Base-by-base conservation (phyloP, 2,329 filamentous ascomycete species). In the Dothideomycetes sp. region DNA sequence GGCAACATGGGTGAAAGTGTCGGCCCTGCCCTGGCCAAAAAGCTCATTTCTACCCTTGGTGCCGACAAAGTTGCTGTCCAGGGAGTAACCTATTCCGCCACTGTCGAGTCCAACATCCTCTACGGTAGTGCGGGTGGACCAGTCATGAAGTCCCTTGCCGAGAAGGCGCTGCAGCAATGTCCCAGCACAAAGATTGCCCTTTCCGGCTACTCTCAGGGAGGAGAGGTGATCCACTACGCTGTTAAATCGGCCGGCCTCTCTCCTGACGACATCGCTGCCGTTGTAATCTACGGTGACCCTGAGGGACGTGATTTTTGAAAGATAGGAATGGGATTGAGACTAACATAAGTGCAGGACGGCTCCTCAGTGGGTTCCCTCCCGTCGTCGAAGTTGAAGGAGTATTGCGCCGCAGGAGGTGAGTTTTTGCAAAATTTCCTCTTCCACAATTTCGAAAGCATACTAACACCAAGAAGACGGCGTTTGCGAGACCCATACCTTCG, bases 31-130 rank as follows among this genome's bases (percentile, higher is more conserved):
- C 68, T 75, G 46, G 68, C 70, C 44, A 55, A 63, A 29, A 62
- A 64, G 2, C 51, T 76, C 1, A 59, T 58, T 7, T 34, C 49
- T 4, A 50, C 55, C 37, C 54, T 73, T 42, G 68, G 64, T 14
- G 56, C 54, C 4, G 56, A 55, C 31, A 63, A 65, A 39, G 51
- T 74, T 7, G 66, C 65, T 3, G 62, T 73, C 9, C 73, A 76
- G 54, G 73, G 72, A 37, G 66, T 76, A 15, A 58, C 68, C 22
- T 77, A 76, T 48, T 56, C 64, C 2, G 72, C 72, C 33, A 43
- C 44, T 2, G 46, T 50, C 39, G 46, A 29, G 18, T 42, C 38
- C 31, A 49, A 52, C 38, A 35, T 40, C 37, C 24, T 37, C 24
- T 34, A 19, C 4, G 51, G 49, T 29, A 27, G 32, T 10, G 32